phyloP scores from a whole-genome alignment of 192 early-diverging fungal genomes.

The Umbelopsis sp. region DNA sequence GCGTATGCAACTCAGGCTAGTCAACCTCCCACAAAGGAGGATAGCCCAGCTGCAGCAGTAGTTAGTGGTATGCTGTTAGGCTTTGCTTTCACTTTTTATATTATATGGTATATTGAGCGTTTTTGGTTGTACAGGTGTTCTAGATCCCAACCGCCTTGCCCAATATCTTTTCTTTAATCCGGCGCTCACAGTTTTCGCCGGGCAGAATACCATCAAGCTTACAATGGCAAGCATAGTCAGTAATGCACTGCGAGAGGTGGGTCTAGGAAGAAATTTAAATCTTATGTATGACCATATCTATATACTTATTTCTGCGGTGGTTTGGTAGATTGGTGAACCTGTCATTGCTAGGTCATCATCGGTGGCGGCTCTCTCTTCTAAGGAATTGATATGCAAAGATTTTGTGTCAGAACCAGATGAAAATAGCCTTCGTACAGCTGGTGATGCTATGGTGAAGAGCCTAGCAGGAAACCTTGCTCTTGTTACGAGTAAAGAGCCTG shows the following conservation, averaged over 20 bases:
- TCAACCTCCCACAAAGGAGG: neutral
- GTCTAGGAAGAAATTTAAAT: neutral
- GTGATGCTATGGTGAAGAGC: slow-evolving; percentile 91
- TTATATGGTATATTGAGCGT: neutral
- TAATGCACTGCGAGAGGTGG: slow-evolving; percentile 1
- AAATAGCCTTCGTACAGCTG: slow-evolving; percentile 84
- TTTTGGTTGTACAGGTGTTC: neutral
- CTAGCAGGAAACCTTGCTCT: slow-evolving; percentile 62
- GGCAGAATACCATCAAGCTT: neutral
- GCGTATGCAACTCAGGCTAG: neutral
- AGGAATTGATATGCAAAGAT: slow-evolving; percentile 92
- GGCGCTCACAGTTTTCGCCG: slow-evolving; percentile 21
- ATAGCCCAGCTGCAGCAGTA: slow-evolving; percentile 1
- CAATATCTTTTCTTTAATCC: slow-evolving; percentile 21
- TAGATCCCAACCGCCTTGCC: neutral
- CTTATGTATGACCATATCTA: neutral
- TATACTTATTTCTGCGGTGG: neutral
- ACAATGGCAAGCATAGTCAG: neutral
- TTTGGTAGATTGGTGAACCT: slow-evolving; percentile 60
- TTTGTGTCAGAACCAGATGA: slow-evolving; percentile 95
- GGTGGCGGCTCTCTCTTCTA: slow-evolving; percentile 88
- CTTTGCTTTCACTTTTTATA: too few relatives aligned
- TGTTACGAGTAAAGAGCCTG: slow-evolving; percentile 91
- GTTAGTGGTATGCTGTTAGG: neutral
- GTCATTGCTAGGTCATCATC: slow-evolving; percentile 88